These are phyloP conservation scores for Botryotinia globosa DNA, from an alignment of 2,329 filamentous ascomycete species.

Conservation along the genomic window DNA sequence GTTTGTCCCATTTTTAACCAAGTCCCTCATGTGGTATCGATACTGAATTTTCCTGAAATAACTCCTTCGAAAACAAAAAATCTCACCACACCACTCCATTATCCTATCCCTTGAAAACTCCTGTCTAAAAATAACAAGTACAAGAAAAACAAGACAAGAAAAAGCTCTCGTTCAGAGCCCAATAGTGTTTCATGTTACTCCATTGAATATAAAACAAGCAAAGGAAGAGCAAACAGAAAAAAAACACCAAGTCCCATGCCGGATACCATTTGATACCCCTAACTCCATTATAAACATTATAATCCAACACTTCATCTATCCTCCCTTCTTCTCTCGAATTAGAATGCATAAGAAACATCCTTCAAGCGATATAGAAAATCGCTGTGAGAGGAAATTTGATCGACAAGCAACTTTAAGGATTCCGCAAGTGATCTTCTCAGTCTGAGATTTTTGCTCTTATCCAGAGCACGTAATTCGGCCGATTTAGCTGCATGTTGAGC, in stretches of 20 bases:
- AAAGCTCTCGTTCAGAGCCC: neutral
- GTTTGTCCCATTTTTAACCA: neutral
- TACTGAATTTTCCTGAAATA: constrained; percentile 13
- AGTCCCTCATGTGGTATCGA: constrained; percentile 8
- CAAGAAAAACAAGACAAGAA: too few species aligned
- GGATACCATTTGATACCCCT: neutral
- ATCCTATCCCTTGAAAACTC: neutral
- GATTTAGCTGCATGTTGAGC: constrained; percentile 13
- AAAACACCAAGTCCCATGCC: neutral
- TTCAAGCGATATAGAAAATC: constrained; percentile 15
- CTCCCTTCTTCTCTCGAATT: neutral
- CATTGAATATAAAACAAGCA: neutral
- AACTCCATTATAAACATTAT: neutral
- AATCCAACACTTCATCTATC: neutral
- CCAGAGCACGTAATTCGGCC: constrained; percentile 2
- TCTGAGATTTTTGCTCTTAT: constrained; percentile 15
- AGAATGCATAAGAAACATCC: constrained; percentile 14
- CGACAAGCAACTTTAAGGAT: constrained; percentile 12
- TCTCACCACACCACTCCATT: neutral
- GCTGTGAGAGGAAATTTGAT: constrained; percentile 14
- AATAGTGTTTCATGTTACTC: neutral
- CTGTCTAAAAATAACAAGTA: neutral
- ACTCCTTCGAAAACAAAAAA: constrained; percentile 6
- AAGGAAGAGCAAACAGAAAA: neutral
- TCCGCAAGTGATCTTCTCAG: constrained; percentile 15